Evolutionary conservation across 2,329 filamentous ascomycete genomes (phyloP), one percentile per base, ranked within the genome.

Genomic region (Pseudogymnoascus sp.): DNA sequence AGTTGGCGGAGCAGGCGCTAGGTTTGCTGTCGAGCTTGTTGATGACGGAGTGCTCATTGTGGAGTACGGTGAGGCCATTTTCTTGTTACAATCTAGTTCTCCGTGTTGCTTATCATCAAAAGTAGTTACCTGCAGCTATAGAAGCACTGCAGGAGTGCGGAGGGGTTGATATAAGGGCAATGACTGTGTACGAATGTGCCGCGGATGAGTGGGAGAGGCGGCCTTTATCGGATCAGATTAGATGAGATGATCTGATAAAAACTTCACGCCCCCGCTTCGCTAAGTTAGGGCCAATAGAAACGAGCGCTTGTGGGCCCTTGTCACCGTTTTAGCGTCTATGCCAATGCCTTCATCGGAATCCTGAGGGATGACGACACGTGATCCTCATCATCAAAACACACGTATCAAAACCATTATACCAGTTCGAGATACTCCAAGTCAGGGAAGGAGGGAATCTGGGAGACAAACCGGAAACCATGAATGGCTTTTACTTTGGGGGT

Each of bases 401-500:
- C 18, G 40, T 18, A 23, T 23, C 34, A 60, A n/a, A 60, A 25
- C 59, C 59, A 18, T 25, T 18, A 60, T 60, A 60, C 14, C 36
- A 42, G 21, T 40, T 60, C 34, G 14, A 28, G 36, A 40, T 16
- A 38, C 38, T 16, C 59, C 21, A 60, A 60, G 36, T 28, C 38
- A 11, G 36, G 16, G 14, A 40, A 40, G 21, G 18, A 60, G 36
- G 21, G 36, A 14, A 16, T 3, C 21, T 60, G 16, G 49, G 49
- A 36, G 28, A 56, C 1, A 56, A 56, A 34, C 6, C 49, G 28
- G 49, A 56, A 56, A 56, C 11, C 16, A 82, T 82, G 80, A 81
- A 76, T 70, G 76, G 75, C 68, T 82, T 82, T 73, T 77, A 79
- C 65, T 78, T 81, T 59, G 69, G 69, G 36, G 65, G 65, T 18